A percentile compares a stretch with the other conserved stretches of the same genome.
These are phyloP conservation scores for Penicillium palitans DNA, from an alignment of 2,329 filamentous ascomycete genomes.

Conservation along the genomic window DNA sequence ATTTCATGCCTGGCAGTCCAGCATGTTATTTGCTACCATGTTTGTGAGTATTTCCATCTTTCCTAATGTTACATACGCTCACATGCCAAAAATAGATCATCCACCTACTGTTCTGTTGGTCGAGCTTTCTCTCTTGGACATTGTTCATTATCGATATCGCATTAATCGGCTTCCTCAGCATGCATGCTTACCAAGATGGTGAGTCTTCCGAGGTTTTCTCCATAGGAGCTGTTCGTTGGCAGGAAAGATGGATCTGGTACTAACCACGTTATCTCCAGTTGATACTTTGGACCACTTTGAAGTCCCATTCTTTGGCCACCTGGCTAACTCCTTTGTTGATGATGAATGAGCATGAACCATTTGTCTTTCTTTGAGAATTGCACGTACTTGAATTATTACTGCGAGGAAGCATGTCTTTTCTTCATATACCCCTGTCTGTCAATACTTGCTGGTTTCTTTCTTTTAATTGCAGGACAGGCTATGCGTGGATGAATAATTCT, in stretches of 20 bases:
- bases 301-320: constrained; percentile 77
- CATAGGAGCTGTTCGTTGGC: not conserved
- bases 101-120: constrained; percentile 86
- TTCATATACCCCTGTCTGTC: constrained; percentile 24
- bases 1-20: constrained; percentile 96
- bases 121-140: constrained; percentile 77
- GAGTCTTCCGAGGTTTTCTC: constrained; percentile 37
- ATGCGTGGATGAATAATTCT: not conserved
- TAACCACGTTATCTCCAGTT: constrained; percentile 42
- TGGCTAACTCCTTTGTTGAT: constrained; percentile 88
- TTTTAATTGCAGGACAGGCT: not conserved
- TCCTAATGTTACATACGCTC: constrained; percentile 5
- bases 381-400: constrained; percentile 13
- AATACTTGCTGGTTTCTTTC: constrained; percentile 4
- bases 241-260: not conserved
- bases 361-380: constrained; percentile 7
- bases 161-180: constrained; percentile 72
- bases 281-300: constrained; percentile 71
- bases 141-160: constrained; percentile 73
- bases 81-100: constrained; percentile 60
- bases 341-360: constrained; percentile 61
- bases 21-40: constrained; percentile 72
- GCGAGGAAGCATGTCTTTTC: constrained; percentile 14
- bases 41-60: constrained; percentile 48
- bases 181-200: constrained; percentile 82